Percentiles rank a stretch among this genome's conserved stretches.
Evolutionary conservation across 148 eudicot species (phyloP).

Genomic region (Arbutus unedo): DNA sequence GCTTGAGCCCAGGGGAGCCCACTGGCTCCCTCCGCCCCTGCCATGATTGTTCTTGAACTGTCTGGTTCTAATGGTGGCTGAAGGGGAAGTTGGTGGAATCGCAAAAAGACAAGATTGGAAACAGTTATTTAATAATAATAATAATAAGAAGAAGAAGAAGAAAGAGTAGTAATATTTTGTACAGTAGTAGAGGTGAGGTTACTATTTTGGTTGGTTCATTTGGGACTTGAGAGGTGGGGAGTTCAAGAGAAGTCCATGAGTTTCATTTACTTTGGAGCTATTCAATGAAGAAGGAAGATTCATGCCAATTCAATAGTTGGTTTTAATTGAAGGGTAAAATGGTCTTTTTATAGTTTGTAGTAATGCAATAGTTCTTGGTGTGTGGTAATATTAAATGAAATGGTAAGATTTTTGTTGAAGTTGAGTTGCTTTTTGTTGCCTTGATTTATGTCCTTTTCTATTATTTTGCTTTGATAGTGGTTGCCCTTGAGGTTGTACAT

Average conservation of each 20-base stretch:
- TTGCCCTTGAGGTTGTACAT: background rate
- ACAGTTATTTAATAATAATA: too few species aligned
- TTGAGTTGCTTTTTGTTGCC: background rate
- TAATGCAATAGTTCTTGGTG: slow-evolving; percentile 2
- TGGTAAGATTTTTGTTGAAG: background rate
- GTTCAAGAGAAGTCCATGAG: slow-evolving; percentile 59
- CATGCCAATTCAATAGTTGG: background rate
- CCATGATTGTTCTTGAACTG: slow-evolving; percentile 46
- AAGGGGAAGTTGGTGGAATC: slow-evolving; percentile 14
- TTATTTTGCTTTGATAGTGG: background rate
- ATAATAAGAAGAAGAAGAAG: too few species aligned
- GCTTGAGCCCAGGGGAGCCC: too few species aligned
- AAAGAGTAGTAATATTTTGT: slow-evolving; percentile 60
- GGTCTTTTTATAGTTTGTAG: background rate
- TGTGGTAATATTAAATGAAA: background rate
- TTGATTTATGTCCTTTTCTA: background rate
- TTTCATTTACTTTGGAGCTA: slow-evolving; percentile 48
- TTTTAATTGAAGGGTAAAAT: slow-evolving; percentile 22
- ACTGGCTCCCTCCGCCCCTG: too few species aligned
- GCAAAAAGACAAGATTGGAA: too few species aligned
- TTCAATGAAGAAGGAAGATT: background rate
- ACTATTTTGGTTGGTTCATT: background rate
- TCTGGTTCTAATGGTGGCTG: background rate
- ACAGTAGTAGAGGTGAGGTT: background rate
- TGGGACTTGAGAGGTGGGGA: slow-evolving; percentile 9